These are phyloP conservation scores for Macrocybe sp. DNA, from an alignment of 1,284 basidiomycete species.

Conservation along the genomic window DNA sequence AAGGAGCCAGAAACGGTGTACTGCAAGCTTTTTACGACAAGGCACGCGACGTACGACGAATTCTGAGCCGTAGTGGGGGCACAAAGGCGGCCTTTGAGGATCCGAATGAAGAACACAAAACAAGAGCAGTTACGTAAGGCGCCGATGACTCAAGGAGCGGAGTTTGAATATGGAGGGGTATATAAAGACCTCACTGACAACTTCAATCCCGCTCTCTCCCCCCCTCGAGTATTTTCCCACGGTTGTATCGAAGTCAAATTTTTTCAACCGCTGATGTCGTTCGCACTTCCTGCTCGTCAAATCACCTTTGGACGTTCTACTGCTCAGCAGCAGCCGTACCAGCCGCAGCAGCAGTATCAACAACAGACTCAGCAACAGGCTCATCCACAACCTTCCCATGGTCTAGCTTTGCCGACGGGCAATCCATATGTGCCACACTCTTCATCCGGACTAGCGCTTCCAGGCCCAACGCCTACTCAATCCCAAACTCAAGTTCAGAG, in stretches of 20 bases:
- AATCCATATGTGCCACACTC: conserved; percentile 29
- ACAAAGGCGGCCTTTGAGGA: conserved; percentile 5
- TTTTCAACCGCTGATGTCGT: conserved; percentile 48
- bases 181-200: conserved; percentile 31
- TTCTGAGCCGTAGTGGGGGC: neutral
- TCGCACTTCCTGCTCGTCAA: conserved; percentile 70
- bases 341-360: conserved; percentile 33
- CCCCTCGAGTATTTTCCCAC: conserved; percentile 34
- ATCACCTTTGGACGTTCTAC: conserved; percentile 69
- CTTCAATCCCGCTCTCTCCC: conserved; percentile 22
- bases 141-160: conserved; percentile 30
- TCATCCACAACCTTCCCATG: conserved; percentile 32
- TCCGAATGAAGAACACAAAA: conserved; percentile 22
- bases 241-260: conserved; percentile 19
- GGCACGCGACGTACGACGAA: no score
- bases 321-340: conserved; percentile 36
- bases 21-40: no score
- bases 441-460: conserved; percentile 37
- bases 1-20: no score
- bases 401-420: conserved; percentile 41
- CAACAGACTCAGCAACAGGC: conserved; percentile 30
- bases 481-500: conserved; percentile 32
- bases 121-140: conserved; percentile 34
- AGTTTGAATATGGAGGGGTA: conserved; percentile 34
- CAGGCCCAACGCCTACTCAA: conserved; percentile 41